Base-by-base conservation (phyloP, 768 basidiomycete genomes). In the Podaxis carcinomalis region DNA sequence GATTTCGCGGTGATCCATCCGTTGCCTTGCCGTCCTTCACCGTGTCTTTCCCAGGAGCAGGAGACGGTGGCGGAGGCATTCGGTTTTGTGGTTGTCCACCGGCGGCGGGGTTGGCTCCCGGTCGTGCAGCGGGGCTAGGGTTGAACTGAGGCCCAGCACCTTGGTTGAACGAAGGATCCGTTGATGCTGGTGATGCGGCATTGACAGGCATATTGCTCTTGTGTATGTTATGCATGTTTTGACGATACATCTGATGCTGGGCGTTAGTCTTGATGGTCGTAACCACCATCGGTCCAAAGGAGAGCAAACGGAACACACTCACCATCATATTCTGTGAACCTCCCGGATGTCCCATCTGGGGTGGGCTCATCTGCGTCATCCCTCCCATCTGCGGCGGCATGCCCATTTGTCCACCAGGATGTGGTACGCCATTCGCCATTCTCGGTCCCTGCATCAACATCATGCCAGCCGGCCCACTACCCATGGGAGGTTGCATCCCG, bases 171-270 rank as follows among this genome's bases (percentile, higher is more conserved):
- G 59, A 36, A 21, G 59, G 42, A 23, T 60, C 59, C 25, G 36
- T 23, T 11, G 79, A 68, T 63, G 75, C 69, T 13, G 83, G 82
- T n/a, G 82, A 82, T 13, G 74, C 73, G 14, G 73, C 75, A 50
- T 73, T 76, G 6, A 70, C 72, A 0, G 73, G 72, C 40, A 75
- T 66, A 13, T 65, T 69, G 58, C 70, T 74, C 59, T 80, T 74
- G 62, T 78, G 77, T 36, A 72, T 59, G 51, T 65, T 66, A 42
- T 67, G 64, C 59, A 70, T 69, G 40, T 47, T 69, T 44, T 72
- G 64, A 65, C 73, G 73, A 77, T 74, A 65, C 49, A 62, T 50
- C 55, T 58, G 42, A 35, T 44, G 51, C 44, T 19, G 49, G 27
- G 40, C n/a, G 40, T 44, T 32, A 53, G 51, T 36, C 60, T 35